Percentiles rank a stretch among this genome's conserved stretches.
Conservation (phyloP, 176 grass and related monocot species). For the Cenchrus americanus region DNA sequence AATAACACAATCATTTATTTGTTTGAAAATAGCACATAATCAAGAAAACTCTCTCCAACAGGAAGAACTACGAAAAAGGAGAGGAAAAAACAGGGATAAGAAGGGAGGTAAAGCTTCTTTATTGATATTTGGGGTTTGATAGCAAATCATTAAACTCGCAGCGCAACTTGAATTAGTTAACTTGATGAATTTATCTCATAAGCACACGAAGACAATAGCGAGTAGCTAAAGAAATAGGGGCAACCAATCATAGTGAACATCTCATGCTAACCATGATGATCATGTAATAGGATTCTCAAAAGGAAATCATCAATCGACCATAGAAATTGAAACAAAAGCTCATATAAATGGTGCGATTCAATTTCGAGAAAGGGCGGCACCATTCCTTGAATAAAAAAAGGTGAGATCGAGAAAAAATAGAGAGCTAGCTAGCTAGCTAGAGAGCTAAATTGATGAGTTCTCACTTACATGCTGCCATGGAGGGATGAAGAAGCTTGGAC, state of each 20-base stretch:
- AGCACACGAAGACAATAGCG: slow-evolving; percentile 5
- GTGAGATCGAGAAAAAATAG: background rate
- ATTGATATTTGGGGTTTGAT: background rate
- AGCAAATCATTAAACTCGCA: background rate
- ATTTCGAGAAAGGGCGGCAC: background rate
- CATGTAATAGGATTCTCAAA: slow-evolving; percentile 1
- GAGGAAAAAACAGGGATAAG: background rate
- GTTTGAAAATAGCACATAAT: background rate
- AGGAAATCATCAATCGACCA: background rate
- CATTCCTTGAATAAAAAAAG: no score
- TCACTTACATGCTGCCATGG: slow-evolving; percentile 47
- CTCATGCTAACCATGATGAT: background rate
- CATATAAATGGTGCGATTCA: background rate
- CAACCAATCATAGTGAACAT: background rate
- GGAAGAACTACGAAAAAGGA: background rate
- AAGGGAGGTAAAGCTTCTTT: background rate
- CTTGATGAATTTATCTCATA: background rate
- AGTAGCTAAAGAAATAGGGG: background rate
- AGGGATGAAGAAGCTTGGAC: slow-evolving; percentile 54
- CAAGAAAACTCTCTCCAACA: background rate
- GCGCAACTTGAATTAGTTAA: background rate
- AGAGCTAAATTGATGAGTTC: background rate
- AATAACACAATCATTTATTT: slow-evolving; percentile 29
- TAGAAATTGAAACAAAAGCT: background rate
- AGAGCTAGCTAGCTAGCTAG: background rate